Evolutionary conservation across 106 monocot species (phyloP).

Genomic region (Alisma plantagoaquatica): DNA sequence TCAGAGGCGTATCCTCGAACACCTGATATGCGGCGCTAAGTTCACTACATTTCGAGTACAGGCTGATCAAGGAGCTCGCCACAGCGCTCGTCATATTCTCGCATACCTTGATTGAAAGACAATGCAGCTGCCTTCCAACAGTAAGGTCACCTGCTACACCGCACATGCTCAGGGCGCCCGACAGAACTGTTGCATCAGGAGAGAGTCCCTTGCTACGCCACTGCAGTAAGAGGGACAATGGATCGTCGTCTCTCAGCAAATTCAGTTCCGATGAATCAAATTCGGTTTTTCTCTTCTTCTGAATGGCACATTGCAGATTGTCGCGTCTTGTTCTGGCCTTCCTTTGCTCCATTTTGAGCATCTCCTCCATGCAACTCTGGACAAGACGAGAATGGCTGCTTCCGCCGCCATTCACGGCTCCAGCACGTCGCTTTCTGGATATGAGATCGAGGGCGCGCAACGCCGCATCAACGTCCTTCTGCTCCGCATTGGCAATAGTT

Average conservation of each 20-base stretch:
- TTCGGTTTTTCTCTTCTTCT: no score
- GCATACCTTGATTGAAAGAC: conserved; percentile 8
- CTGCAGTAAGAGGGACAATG: neutral
- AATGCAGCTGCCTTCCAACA: conserved; percentile 9
- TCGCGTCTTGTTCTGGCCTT: neutral
- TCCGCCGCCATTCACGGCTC: neutral
- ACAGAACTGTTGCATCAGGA: neutral
- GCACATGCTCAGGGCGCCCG: conserved; percentile 7
- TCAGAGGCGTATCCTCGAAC: conserved; percentile 13
- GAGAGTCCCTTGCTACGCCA: conserved; percentile 2
- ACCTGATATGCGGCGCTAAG: conserved; percentile 1
- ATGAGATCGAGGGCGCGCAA: no score
- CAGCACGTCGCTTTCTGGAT: no score
- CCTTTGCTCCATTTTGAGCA: neutral
- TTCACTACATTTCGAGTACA: conserved; percentile 4
- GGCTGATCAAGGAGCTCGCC: conserved; percentile 10
- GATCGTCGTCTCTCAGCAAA: neutral
- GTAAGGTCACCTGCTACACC: conserved; percentile 1
- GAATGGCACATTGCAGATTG: no score
- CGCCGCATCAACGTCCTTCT: no score
- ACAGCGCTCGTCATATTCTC: conserved; percentile 1
- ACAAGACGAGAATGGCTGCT: conserved; percentile 4
- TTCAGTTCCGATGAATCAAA: no score
- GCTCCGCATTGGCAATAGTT: no score
- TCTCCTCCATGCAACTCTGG: conserved; percentile 3